Percentiles rank a stretch among this genome's conserved stretches.
phyloP scores from a whole-genome alignment of 495 filamentous ascomycete genomes.

The Neurospora tetraspora region DNA sequence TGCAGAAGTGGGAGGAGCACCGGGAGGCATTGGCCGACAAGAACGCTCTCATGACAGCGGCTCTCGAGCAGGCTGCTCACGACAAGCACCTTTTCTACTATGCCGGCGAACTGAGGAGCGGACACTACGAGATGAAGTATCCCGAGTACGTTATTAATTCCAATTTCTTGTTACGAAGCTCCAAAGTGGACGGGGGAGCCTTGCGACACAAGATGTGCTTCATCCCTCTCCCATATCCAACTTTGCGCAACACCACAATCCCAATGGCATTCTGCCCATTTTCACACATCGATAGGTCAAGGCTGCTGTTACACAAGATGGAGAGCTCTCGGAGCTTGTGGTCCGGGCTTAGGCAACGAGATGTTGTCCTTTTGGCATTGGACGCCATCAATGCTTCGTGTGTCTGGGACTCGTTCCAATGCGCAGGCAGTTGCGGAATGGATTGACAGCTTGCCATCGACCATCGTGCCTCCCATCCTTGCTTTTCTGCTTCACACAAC shows the following conservation, averaged over 20 bases:
- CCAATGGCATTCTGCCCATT: neutral
- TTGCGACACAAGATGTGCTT: neutral
- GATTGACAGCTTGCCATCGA: neutral
- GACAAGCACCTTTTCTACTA: constrained; percentile 35
- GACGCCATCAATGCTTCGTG: neutral
- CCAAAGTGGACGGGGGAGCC: neutral
- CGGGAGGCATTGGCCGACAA: constrained; percentile 1
- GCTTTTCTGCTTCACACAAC: neutral
- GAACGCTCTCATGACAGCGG: constrained; percentile 30
- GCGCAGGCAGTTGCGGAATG: neutral
- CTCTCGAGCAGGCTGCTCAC: constrained; percentile 37
- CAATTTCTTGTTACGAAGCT: neutral
- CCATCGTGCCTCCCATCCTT: neutral
- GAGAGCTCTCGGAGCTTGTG: neutral
- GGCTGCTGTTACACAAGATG: neutral
- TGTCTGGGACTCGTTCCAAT: neutral
- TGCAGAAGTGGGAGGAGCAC: constrained; percentile 24
- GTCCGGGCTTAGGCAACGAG: neutral
- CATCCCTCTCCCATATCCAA: neutral
- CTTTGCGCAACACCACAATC: neutral
- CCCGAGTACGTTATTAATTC: constrained; percentile 34
- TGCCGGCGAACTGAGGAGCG: constrained; percentile 16
- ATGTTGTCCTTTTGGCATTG: neutral
- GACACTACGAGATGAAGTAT: constrained; percentile 30
- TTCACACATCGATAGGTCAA: neutral